A percentile compares a stretch with the other conserved stretches of the same genome.
phyloP scores from a whole-genome alignment of 179 eudicot genomes.

The Amaranthus tricolor region DNA sequence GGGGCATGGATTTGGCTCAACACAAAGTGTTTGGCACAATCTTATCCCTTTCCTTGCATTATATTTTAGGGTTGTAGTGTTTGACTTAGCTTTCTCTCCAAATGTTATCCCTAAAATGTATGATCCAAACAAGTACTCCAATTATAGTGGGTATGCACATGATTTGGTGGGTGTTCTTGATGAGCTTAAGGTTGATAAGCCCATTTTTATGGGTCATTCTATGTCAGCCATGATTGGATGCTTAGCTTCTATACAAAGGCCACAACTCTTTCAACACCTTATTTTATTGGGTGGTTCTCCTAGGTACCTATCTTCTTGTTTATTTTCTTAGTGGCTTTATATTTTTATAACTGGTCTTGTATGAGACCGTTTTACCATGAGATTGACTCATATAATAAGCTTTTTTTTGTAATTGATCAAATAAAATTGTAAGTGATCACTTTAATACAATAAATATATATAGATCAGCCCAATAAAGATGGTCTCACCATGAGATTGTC shows the following conservation, averaged over 20 bases:
- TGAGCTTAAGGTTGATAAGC: conserved; percentile 42
- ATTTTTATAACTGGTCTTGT: neutral
- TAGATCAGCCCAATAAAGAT: too few species aligned
- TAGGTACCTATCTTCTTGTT: conserved; percentile 26
- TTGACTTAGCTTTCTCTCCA: conserved; percentile 60
- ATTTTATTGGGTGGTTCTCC: conserved; percentile 59
- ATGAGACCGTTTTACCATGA: too few species aligned
- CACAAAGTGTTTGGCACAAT: conserved; percentile 66
- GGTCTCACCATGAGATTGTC: too few species aligned
- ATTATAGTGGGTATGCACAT: conserved; percentile 49
- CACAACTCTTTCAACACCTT: conserved; percentile 52
- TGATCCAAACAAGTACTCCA: conserved; percentile 44
- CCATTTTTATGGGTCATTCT: conserved; percentile 58
- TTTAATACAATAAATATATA: too few species aligned
- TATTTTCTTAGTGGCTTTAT: too few species aligned
- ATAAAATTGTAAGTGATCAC: too few species aligned
- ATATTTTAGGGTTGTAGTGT: conserved; percentile 39
- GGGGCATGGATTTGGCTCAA: conserved; percentile 61
- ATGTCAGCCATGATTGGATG: conserved; percentile 80
- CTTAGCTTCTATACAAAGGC: conserved; percentile 52
- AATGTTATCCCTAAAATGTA: conserved; percentile 38
- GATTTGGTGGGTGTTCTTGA: conserved; percentile 52
- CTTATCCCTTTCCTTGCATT: conserved; percentile 43
- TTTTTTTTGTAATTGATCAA: too few species aligned
- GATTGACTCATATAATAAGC: too few species aligned